Conservation (phyloP, 2,329 filamentous ascomycete species). For the Monilinia laxa region DNA sequence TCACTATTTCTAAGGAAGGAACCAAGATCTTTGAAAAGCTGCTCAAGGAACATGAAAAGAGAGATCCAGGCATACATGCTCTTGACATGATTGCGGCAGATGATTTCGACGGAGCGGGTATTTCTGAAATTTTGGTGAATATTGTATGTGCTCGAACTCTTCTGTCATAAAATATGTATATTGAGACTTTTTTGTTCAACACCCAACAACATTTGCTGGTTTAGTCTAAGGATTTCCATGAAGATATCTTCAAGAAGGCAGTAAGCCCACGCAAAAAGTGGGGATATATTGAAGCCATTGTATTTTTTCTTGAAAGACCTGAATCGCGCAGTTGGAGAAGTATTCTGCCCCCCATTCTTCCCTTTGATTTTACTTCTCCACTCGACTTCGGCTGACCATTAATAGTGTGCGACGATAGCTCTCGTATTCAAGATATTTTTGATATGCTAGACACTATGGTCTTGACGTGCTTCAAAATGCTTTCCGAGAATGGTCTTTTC, state of each 20-base stretch:
- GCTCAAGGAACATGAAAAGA: too few relatives aligned
- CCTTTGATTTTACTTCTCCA: slow-evolving; percentile 14
- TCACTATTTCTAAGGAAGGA: too few relatives aligned
- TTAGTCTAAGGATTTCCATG: slow-evolving; percentile 31
- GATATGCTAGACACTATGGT: slow-evolving; percentile 45
- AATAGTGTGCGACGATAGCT: slow-evolving; percentile 29
- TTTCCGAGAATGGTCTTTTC: slow-evolving; percentile 42
- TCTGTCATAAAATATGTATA: neutral
- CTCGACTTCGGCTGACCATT: neutral
- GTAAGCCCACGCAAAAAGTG: slow-evolving; percentile 30
- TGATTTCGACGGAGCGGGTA: too few relatives aligned
- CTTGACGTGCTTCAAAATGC: slow-evolving; percentile 54
- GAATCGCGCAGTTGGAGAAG: slow-evolving; percentile 14
- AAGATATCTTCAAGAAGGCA: slow-evolving; percentile 29
- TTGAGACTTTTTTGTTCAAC: neutral
- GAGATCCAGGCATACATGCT: too few relatives aligned
- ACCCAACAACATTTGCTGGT: neutral
- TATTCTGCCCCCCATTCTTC: neutral
- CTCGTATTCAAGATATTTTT: neutral
- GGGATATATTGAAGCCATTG: slow-evolving; percentile 29
- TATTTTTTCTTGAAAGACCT: slow-evolving; percentile 25
- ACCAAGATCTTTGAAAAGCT: too few relatives aligned
- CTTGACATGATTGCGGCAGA: too few relatives aligned
- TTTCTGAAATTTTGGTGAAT: too few relatives aligned
- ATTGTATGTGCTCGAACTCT: neutral